phyloP scores from a whole-genome alignment of 2,329 filamentous ascomycete species.

The Xylaria multiplex region DNA sequence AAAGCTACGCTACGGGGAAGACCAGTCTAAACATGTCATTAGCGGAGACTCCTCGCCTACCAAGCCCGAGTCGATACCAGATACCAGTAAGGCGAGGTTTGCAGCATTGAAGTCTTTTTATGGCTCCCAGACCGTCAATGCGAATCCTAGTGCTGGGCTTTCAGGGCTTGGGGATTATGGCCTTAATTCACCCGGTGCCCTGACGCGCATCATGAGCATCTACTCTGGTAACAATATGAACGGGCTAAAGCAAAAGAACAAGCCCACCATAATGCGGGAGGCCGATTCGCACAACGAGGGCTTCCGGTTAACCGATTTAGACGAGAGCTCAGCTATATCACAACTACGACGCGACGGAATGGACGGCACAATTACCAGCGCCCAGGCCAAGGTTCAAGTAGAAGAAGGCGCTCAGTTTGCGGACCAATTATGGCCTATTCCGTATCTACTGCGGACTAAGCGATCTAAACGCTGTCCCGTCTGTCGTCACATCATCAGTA shows the following conservation, averaged over 20 bases:
- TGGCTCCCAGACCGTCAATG: slow-evolving; percentile 75
- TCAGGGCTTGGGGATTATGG: slow-evolving; percentile 61
- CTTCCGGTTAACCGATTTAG: slow-evolving; percentile 68
- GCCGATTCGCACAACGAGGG: slow-evolving; percentile 77
- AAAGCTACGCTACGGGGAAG: slow-evolving; percentile 72
- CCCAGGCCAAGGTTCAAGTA: slow-evolving; percentile 60
- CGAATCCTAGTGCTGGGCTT: slow-evolving; percentile 63
- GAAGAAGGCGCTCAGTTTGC: slow-evolving; percentile 70
- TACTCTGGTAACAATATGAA: slow-evolving; percentile 75
- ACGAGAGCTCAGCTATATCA: slow-evolving; percentile 70
- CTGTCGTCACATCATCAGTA: slow-evolving; percentile 94
- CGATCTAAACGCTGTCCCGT: slow-evolving; percentile 91
- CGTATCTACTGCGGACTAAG: slow-evolving; percentile 87
- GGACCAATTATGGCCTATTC: slow-evolving; percentile 80
- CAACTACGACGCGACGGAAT: slow-evolving; percentile 69
- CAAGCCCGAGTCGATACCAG: slow-evolving; percentile 69
- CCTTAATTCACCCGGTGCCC: slow-evolving; percentile 79
- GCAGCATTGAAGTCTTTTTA: slow-evolving; percentile 82
- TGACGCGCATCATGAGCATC: slow-evolving; percentile 90
- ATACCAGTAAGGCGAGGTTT: slow-evolving; percentile 62
- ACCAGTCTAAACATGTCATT: slow-evolving; percentile 46
- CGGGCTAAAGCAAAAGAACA: slow-evolving; percentile 73
- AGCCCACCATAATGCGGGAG: slow-evolving; percentile 81
- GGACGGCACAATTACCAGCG: slow-evolving; percentile 66
- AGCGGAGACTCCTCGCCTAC: slow-evolving; percentile 46